Evolutionary conservation across 1,284 basidiomycete genomes (phyloP).

Genomic region (Trametes hirsuta): DNA sequence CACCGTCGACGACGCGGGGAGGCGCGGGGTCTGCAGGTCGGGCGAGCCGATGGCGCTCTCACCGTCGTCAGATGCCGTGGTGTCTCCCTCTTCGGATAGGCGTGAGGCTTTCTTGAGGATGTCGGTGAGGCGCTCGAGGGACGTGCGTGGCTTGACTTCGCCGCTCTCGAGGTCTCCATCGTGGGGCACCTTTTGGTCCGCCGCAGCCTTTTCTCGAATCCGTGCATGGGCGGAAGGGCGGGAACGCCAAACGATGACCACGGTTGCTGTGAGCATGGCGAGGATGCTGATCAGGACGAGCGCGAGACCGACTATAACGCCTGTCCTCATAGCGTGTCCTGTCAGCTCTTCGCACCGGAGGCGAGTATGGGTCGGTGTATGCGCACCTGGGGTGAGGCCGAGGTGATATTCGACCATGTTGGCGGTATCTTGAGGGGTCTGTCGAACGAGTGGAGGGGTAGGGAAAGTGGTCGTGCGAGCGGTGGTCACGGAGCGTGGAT

Average conservation of each 20-base stretch:
- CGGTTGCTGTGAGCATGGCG: constrained; percentile 26
- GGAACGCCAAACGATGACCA: constrained; percentile 29
- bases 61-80: background rate
- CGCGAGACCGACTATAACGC: constrained; percentile 27
- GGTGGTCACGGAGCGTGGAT: background rate
- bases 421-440: background rate
- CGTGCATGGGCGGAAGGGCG: constrained; percentile 19
- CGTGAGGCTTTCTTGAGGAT: constrained; percentile 8
- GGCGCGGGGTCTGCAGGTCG: constrained; percentile 5
- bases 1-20: constrained; percentile 12
- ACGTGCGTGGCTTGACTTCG: background rate
- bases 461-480: background rate
- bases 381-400: constrained; percentile 21
- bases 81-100: background rate
- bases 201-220: background rate
- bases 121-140: background rate
- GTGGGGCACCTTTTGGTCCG: background rate
- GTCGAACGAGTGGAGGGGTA: constrained; percentile 1
- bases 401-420: constrained; percentile 19
- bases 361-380: background rate
- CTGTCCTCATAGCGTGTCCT: background rate
- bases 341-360: background rate
- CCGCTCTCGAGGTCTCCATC: constrained; percentile 8
- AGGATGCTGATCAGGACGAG: constrained; percentile 26
- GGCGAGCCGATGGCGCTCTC: constrained; percentile 9